A percentile compares a stretch with the other conserved stretches of the same genome.
Evolutionary conservation across 2,329 filamentous ascomycete species (phyloP).

Genomic region (Verticillium klebahnii): DNA sequence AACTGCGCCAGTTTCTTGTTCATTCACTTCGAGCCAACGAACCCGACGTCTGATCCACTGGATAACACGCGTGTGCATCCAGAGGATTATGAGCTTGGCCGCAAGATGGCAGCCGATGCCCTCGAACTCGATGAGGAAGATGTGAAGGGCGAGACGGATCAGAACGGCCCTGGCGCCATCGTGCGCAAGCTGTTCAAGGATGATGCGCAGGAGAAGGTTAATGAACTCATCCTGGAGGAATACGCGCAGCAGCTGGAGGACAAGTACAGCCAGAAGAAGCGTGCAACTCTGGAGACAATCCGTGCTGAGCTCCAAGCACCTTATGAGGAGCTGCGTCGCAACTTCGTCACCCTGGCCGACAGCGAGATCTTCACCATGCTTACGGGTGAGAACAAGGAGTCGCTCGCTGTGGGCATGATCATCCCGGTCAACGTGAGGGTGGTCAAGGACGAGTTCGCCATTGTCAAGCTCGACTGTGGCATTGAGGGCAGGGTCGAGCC

Average conservation of each 20-base stretch:
- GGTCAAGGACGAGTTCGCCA: constrained; percentile 87
- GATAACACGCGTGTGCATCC: constrained; percentile 97
- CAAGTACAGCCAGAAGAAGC: constrained; percentile 91
- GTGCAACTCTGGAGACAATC: constrained; percentile 93
- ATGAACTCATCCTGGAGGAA: constrained; percentile 92
- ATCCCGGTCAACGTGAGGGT: constrained; percentile 84
- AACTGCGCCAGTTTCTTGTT: constrained; percentile 96
- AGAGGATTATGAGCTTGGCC: constrained; percentile 95
- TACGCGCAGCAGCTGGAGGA: constrained; percentile 93
- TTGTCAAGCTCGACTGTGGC: constrained; percentile 89
- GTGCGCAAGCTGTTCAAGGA: constrained; percentile 94
- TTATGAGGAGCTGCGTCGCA: constrained; percentile 87
- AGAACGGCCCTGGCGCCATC: constrained; percentile 84
- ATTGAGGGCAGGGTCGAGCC: constrained; percentile 86
- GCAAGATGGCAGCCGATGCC: constrained; percentile 97
- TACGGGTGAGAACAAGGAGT: constrained; percentile 85
- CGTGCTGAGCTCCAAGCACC: constrained; percentile 87
- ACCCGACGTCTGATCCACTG: constrained; percentile 79
- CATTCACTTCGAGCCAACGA: constrained; percentile 81
- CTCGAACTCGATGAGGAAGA: constrained; percentile 97
- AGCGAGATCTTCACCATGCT: constrained; percentile 95
- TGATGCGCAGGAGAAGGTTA: constrained; percentile 89
- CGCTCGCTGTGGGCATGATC: constrained; percentile 85
- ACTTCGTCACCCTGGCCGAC: constrained; percentile 64
- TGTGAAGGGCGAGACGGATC: constrained; percentile 88